Percentiles rank a stretch among this genome's conserved stretches.
These are phyloP conservation scores for Daldinia decipiens DNA, from an alignment of 495 filamentous ascomycete genomes.

Conservation along the genomic window DNA sequence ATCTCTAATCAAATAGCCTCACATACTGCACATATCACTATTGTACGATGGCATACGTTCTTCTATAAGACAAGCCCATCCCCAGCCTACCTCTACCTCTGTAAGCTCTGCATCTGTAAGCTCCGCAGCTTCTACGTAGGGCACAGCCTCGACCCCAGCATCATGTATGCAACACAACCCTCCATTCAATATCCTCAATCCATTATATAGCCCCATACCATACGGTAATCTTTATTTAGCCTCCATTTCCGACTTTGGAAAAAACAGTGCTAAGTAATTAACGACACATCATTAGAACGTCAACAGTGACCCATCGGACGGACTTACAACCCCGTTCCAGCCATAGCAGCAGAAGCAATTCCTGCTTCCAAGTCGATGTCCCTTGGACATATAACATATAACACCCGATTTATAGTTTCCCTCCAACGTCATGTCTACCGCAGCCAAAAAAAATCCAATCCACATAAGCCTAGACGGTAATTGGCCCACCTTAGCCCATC, in stretches of 20 bases:
- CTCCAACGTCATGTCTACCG: slow-evolving; percentile 24
- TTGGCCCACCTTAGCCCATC: slow-evolving; percentile 22
- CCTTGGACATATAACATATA: slow-evolving; percentile 23
- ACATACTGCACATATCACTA: background rate
- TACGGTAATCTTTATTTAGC: background rate
- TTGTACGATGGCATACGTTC: background rate
- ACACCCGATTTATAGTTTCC: slow-evolving; percentile 31
- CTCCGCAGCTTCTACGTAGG: slow-evolving; percentile 26
- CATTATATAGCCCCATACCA: background rate
- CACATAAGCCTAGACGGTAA: too few species aligned
- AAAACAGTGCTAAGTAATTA: background rate
- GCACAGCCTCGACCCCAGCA: slow-evolving; percentile 23
- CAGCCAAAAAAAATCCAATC: slow-evolving; percentile 3
- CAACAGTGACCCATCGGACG: background rate
- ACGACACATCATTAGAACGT: slow-evolving; percentile 21
- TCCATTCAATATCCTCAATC: slow-evolving; percentile 5
- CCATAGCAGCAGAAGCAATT: background rate
- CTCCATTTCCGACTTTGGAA: background rate
- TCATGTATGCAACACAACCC: slow-evolving; percentile 21
- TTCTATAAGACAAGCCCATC: background rate
- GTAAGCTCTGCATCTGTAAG: background rate
- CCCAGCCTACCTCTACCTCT: background rate
- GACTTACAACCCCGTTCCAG: background rate
- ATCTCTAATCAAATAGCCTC: background rate
- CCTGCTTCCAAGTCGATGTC: slow-evolving; percentile 11